Base-by-base conservation (phyloP, 148 eudicot genomes). In the Rhododendron ovatum region DNA sequence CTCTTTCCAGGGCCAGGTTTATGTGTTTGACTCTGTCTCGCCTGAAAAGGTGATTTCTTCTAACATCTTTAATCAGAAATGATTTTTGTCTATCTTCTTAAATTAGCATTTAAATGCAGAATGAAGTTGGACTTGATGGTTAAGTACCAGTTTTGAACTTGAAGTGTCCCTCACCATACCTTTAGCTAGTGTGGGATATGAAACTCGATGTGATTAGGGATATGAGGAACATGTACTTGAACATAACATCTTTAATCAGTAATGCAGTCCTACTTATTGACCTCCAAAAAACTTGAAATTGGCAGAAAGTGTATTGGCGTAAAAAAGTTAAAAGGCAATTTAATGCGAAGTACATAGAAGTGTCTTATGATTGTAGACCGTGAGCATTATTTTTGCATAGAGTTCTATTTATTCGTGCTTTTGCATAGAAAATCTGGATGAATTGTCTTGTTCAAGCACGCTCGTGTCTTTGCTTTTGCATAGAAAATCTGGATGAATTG, bases 1-100 rank as follows among this genome's bases (percentile, higher is more conserved):
- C 71, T 93, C 98, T 69, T 93, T 93, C 88, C 96, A 93, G 91
- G 96, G 95, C 73, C 96, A 93, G 89, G 96, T 93, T 84, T 95
- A 91, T 69, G 96, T 95, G 78, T 95, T 95, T 82, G 96, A 93
- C 87, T 93, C 94, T 0, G 96, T 95, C 82, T 92, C 94, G 37
- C 94, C 98, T 3, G 98, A 95, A 84, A 95, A 95, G 95, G 98
- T 65, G 82, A 83, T 81, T 88, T 81, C 30, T 30, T 30, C 30
- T 30, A 30, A 30, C 30, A 30, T 30, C 30, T 30, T 30, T 30
- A 30, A 30, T 30, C 30, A 30, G 30, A 30, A 30, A 30, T 30
- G n/a, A 1, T 22, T 33, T 13, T 33, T 7, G 2, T 50, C 33
- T 43, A 0, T 74, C 24, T 30, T 33, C 76, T 33, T 71, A 13